phyloP scores from a whole-genome alignment of 2,329 filamentous ascomycete genomes.

The Ophiocordyceps sinensis region DNA sequence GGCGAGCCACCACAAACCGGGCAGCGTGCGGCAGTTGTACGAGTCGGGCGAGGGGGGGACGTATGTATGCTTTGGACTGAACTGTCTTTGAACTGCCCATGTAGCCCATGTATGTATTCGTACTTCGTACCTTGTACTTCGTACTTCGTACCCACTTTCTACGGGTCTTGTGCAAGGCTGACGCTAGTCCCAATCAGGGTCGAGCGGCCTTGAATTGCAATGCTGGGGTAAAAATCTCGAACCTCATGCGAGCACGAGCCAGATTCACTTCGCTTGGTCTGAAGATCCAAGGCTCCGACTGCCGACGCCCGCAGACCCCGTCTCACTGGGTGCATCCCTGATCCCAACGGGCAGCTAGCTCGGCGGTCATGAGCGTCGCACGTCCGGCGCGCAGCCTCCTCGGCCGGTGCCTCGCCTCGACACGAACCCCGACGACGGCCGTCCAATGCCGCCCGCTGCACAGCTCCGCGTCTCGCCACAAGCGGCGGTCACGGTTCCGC shows the following conservation, averaged over 20 bases:
- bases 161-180: too few species aligned
- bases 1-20: too few species aligned
- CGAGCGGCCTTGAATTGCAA: constrained; percentile 2
- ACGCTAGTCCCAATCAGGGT: constrained; percentile 2
- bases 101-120: too few species aligned
- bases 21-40: too few species aligned
- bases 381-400: constrained; percentile 39
- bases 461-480: constrained; percentile 31
- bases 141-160: too few species aligned
- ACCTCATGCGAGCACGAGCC: constrained; percentile 3
- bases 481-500: constrained; percentile 35
- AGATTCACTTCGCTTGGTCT: not conserved
- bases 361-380: constrained; percentile 38
- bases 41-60: too few species aligned
- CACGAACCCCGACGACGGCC: constrained; percentile 10
- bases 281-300: not conserved
- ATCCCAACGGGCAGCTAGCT: constrained; percentile 2
- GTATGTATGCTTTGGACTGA: too few species aligned
- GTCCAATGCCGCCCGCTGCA: constrained; percentile 32
- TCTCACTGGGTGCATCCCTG: not conserved
- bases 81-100: too few species aligned
- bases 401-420: constrained; percentile 31
- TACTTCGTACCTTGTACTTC: too few species aligned
- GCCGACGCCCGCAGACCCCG: not conserved
- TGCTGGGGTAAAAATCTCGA: constrained; percentile 17